Percentiles rank a stretch among this genome's conserved stretches.
Evolutionary conservation across 306 rosid genomes (phyloP).

Genomic region (Castanospermum australe): DNA sequence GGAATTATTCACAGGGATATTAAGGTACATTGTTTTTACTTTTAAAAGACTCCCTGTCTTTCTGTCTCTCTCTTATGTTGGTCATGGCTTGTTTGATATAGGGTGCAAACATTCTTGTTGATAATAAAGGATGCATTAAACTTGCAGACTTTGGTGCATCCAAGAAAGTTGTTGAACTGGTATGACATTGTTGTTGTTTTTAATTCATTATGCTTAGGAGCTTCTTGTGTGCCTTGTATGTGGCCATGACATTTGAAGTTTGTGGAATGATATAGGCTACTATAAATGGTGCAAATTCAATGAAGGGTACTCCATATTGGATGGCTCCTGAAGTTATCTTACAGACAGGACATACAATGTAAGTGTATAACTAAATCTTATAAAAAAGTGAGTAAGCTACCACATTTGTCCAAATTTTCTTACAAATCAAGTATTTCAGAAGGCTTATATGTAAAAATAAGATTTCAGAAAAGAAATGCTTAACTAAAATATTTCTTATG

Average conservation of each 20-base stretch:
- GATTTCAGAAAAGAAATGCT: background rate
- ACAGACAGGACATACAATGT: slow-evolving; percentile 97
- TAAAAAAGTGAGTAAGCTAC: background rate
- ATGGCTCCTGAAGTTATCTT: slow-evolving; percentile 98
- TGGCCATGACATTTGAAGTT: slow-evolving; percentile 7
- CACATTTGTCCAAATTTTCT: background rate
- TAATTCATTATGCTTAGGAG: slow-evolving; percentile 17
- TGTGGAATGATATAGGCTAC: slow-evolving; percentile 67
- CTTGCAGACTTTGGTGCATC: slow-evolving; percentile 99
- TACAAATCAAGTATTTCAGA: background rate
- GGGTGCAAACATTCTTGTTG: slow-evolving; percentile 98
- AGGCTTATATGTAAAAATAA: background rate
- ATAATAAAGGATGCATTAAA: slow-evolving; percentile 93
- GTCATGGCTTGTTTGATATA: slow-evolving; percentile 34
- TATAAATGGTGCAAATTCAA: slow-evolving; percentile 83
- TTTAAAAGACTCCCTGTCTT: background rate
- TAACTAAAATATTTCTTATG: background rate
- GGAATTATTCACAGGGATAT: slow-evolving; percentile 91
- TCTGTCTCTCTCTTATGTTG: background rate
- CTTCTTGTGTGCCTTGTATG: slow-evolving; percentile 11
- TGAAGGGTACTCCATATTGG: slow-evolving; percentile 99
- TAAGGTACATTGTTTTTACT: slow-evolving; percentile 51
- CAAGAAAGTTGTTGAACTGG: slow-evolving; percentile 96
- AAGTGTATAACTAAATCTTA: slow-evolving; percentile 33
- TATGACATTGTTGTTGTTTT: slow-evolving; percentile 28